phyloP scores from a whole-genome alignment of 306 rosid species.

The Mimosa pudica region DNA sequence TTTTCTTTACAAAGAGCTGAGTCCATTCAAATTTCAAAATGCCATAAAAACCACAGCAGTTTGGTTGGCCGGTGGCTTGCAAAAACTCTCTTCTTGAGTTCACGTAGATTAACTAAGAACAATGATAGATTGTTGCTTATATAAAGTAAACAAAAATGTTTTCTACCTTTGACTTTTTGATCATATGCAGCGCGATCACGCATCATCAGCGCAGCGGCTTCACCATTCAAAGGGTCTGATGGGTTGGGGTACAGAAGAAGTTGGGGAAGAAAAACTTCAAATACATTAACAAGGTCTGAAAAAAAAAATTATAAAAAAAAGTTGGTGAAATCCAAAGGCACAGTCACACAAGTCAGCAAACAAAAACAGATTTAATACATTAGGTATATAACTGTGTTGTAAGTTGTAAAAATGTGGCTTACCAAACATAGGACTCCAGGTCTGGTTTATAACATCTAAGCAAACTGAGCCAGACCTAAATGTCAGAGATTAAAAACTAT shows the following conservation, averaged over 20 bases:
- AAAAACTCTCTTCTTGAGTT: slow-evolving; percentile 10
- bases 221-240: slow-evolving; percentile 82
- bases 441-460: slow-evolving; percentile 91
- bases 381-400: neutral
- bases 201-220: slow-evolving; percentile 91
- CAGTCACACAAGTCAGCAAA: slow-evolving; percentile 21
- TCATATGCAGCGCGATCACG: slow-evolving; percentile 72
- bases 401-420: no score
- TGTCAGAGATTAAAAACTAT: slow-evolving; percentile 38
- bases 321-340: slow-evolving; percentile 19
- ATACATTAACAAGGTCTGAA: slow-evolving; percentile 62
- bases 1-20: neutral
- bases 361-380: slow-evolving; percentile 9
- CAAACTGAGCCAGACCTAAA: slow-evolving; percentile 91
- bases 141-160: slow-evolving; percentile 25
- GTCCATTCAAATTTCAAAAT: slow-evolving; percentile 13
- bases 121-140: neutral
- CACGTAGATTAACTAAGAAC: neutral
- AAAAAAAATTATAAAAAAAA: slow-evolving; percentile 2
- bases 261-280: slow-evolving; percentile 92
- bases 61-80: neutral
- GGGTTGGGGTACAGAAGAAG: slow-evolving; percentile 92
- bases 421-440: slow-evolving; percentile 99
- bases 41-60: neutral
- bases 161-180: slow-evolving; percentile 76